Evolutionary conservation across 202 grass and related monocot species (phyloP).

Genomic region (Digitaria exilis): DNA sequence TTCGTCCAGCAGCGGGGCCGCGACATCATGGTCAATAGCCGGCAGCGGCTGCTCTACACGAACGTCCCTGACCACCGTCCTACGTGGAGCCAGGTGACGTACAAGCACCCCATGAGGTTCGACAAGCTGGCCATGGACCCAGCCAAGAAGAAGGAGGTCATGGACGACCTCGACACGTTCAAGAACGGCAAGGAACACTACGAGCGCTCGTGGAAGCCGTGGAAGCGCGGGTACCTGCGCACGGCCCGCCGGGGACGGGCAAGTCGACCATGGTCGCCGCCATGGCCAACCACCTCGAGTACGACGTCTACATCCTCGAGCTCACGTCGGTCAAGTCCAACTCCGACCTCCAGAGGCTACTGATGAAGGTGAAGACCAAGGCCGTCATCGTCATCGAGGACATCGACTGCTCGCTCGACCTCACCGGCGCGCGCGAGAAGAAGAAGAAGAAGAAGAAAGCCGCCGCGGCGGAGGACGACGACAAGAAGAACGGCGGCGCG

Average conservation of each 20-base stretch:
- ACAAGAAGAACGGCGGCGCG: neutral
- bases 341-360: slow-evolving; percentile 38
- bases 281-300: slow-evolving; percentile 66
- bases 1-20: slow-evolving; percentile 40
- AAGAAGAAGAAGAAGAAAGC: neutral
- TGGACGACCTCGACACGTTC: slow-evolving; percentile 60
- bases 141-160: slow-evolving; percentile 45
- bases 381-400: slow-evolving; percentile 64
- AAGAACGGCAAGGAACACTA: slow-evolving; percentile 54
- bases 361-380: slow-evolving; percentile 46
- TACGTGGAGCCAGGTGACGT: slow-evolving; percentile 50
- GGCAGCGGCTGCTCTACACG: slow-evolving; percentile 46
- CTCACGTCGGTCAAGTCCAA: slow-evolving; percentile 40
- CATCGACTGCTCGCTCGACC: slow-evolving; percentile 59
- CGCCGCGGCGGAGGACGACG: neutral
- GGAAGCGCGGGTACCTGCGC: slow-evolving; percentile 63
- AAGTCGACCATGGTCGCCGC: slow-evolving; percentile 65
- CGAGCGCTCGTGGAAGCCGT: slow-evolving; percentile 45
- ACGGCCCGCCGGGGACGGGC: slow-evolving; percentile 60
- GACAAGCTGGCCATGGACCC: slow-evolving; percentile 66
- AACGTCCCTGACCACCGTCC: slow-evolving; percentile 19
- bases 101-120: slow-evolving; percentile 64
- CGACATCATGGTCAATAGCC: slow-evolving; percentile 7
- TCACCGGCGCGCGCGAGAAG: slow-evolving; percentile 39
- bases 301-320: slow-evolving; percentile 62